Conservation (phyloP, 2,329 filamentous ascomycete genomes). For the Fusarium sp. region DNA sequence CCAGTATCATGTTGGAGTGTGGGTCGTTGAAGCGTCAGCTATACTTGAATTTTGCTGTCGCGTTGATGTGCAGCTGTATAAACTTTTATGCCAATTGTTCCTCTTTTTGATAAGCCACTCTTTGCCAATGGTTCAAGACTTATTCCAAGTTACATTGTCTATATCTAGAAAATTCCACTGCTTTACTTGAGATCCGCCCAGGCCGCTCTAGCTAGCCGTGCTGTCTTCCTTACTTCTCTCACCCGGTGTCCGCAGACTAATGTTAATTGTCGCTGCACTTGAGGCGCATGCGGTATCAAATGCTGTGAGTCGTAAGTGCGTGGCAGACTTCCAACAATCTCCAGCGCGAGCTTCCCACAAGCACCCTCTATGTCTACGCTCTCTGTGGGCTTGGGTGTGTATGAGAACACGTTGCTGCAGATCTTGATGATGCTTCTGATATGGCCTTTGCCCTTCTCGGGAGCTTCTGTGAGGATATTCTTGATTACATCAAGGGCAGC, state of each 20-base stretch:
- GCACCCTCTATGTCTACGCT: constrained; percentile 45
- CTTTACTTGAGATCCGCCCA: constrained; percentile 59
- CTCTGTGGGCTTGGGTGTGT: constrained; percentile 42
- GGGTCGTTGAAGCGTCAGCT: background rate
- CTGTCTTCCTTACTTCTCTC: constrained; percentile 63
- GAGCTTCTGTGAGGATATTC: constrained; percentile 60
- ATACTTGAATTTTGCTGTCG: background rate
- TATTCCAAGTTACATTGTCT: constrained; percentile 5
- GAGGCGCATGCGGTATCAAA: constrained; percentile 58
- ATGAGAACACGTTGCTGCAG: constrained; percentile 55
- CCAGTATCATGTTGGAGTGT: background rate
- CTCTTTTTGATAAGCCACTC: constrained; percentile 5
- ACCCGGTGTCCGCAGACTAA: constrained; percentile 65
- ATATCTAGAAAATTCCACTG: constrained; percentile 25
- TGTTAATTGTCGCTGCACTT: constrained; percentile 61
- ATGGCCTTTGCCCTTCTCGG: constrained; percentile 60
- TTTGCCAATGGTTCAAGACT: constrained; percentile 7
- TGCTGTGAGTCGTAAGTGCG: constrained; percentile 61
- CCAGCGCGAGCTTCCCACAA: constrained; percentile 61
- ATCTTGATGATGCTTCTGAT: constrained; percentile 62
- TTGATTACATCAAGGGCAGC: constrained; percentile 63
- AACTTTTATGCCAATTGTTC: background rate
- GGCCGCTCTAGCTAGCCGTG: constrained; percentile 60
- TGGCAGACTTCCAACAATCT: constrained; percentile 62
- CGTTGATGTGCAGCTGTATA: background rate